These are phyloP conservation scores for Emergomyces orientalis DNA, from an alignment of 2,329 filamentous ascomycete genomes.

Conservation along the genomic window DNA sequence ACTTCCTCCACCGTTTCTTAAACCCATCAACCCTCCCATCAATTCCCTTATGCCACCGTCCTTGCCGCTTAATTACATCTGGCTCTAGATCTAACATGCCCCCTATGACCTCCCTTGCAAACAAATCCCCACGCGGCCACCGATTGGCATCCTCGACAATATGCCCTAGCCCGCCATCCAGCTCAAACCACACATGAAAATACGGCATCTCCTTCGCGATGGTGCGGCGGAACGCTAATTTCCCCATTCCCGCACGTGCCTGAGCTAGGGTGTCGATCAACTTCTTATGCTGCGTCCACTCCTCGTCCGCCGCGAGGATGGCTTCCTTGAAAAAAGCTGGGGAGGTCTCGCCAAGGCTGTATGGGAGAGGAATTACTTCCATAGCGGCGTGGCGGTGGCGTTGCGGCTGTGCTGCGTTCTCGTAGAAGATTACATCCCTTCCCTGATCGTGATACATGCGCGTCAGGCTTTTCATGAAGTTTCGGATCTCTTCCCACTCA, in stretches of 20 bases:
- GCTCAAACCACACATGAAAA: conserved; percentile 90
- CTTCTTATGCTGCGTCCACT: conserved; percentile 94
- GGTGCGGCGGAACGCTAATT: conserved; percentile 68
- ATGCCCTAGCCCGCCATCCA: conserved; percentile 88
- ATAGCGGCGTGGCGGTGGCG: conserved; percentile 77
- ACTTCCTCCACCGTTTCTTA: conserved; percentile 77
- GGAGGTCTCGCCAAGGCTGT: conserved; percentile 79
- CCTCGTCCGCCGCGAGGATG: conserved; percentile 75
- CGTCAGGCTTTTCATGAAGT: conserved; percentile 96
- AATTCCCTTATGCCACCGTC: conserved; percentile 66
- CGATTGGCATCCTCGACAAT: conserved; percentile 74
- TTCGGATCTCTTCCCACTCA: conserved; percentile 97
- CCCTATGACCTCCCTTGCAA: conserved; percentile 82
- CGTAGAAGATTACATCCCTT: conserved; percentile 90
- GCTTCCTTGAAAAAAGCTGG: conserved; percentile 95
- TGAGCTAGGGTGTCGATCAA: conserved; percentile 70
- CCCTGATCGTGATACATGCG: conserved; percentile 92
- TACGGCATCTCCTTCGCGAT: conserved; percentile 96
- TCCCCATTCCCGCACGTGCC: conserved; percentile 57
- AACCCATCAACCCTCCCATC: conserved; percentile 63
- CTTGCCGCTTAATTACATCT: conserved; percentile 81
- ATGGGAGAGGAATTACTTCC: conserved; percentile 77
- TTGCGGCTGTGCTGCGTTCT: conserved; percentile 78
- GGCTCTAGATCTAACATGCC: conserved; percentile 81
- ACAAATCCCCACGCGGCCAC: conserved; percentile 88